These are phyloP conservation scores for Diospyros kaki DNA, from an alignment of 148 eudicot species.

Conservation along the genomic window DNA sequence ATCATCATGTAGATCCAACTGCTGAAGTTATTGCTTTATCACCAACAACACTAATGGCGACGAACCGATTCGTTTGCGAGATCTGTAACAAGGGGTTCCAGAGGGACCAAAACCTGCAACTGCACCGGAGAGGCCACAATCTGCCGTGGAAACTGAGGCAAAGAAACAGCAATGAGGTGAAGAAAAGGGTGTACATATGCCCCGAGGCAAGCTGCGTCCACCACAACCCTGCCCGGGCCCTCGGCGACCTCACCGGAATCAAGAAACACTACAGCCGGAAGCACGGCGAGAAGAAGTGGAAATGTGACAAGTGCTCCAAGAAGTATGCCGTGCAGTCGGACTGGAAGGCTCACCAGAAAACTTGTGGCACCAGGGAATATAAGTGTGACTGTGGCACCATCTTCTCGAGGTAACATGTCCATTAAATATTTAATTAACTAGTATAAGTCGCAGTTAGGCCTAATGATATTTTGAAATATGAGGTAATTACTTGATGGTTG, in stretches of 20 bases:
- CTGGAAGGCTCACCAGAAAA: conserved; percentile 62
- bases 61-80: conserved; percentile 55
- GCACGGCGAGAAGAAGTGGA: conserved; percentile 63
- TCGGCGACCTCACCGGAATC: conserved; percentile 55
- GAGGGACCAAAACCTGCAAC: conserved; percentile 56
- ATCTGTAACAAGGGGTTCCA: conserved; percentile 60
- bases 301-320: conserved; percentile 55
- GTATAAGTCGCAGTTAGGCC: too few species aligned
- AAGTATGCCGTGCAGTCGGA: conserved; percentile 60
- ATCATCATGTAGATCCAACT: conserved; percentile 35
- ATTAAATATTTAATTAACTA: background rate
- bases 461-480: too few species aligned
- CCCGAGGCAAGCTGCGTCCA: conserved; percentile 50
- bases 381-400: conserved; percentile 62
- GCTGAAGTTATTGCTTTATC: conserved; percentile 58
- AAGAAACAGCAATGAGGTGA: conserved; percentile 41
- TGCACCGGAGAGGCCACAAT: conserved; percentile 53
- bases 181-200: conserved; percentile 44
- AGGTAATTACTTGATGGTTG: too few species aligned
- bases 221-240: conserved; percentile 44
- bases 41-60: conserved; percentile 56
- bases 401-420: conserved; percentile 36
- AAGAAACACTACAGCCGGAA: conserved; percentile 56
- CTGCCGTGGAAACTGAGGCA: conserved; percentile 60
- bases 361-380: conserved; percentile 57